Conservation (phyloP, 2,329 filamentous ascomycete species). For the Atkinsonella texensis region DNA sequence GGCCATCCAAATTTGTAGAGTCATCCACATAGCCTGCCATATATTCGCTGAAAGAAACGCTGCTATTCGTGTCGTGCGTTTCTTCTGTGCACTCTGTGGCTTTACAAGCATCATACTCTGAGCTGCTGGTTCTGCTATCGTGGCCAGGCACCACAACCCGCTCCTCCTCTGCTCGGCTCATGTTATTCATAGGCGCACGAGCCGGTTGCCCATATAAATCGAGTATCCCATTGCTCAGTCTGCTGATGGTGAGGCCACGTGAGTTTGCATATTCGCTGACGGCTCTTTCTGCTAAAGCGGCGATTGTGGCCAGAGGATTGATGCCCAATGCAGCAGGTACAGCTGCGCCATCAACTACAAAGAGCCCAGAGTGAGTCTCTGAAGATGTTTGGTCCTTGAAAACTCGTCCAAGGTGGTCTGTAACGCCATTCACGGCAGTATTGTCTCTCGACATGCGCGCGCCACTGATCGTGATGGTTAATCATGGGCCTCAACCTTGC, state of each 20-base stretch:
- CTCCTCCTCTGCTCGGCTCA: background rate
- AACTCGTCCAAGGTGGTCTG: conserved; percentile 49
- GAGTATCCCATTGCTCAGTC: conserved; percentile 33
- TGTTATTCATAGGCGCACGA: conserved; percentile 10
- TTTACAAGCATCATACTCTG: background rate
- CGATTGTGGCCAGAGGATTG: conserved; percentile 59
- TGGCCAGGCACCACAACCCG: background rate
- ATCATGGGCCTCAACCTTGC: conserved; percentile 2
- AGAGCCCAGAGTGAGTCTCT: conserved; percentile 44
- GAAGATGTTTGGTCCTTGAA: conserved; percentile 36
- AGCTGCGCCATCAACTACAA: conserved; percentile 49
- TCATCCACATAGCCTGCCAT: conserved; percentile 50
- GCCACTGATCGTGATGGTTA: conserved; percentile 28
- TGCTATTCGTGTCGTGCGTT: background rate
- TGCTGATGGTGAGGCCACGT: conserved; percentile 30
- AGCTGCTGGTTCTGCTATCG: background rate
- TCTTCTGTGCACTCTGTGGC: background rate
- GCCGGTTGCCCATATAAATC: conserved; percentile 43
- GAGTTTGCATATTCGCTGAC: conserved; percentile 37
- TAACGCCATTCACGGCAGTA: conserved; percentile 43
- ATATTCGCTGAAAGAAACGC: conserved; percentile 49
- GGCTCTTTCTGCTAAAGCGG: conserved; percentile 53
- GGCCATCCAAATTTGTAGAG: conserved; percentile 27
- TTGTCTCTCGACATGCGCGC: conserved; percentile 50
- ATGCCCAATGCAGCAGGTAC: conserved; percentile 52